phyloP scores from a whole-genome alignment of 225 moss, liverwort and hornwort genomes.

The Ulota crispa region DNA sequence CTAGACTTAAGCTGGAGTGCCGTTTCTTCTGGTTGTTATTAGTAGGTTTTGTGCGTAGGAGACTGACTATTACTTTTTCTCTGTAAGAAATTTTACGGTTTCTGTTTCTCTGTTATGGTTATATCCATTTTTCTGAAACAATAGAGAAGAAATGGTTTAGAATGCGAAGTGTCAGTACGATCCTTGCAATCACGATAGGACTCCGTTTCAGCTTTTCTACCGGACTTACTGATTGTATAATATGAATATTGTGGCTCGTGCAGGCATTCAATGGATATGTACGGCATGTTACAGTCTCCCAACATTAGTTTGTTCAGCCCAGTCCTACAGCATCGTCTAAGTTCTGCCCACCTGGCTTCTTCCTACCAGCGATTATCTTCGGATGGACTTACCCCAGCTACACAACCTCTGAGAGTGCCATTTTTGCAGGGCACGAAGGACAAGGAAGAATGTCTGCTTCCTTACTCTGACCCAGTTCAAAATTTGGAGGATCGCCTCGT shows the following conservation, averaged over 20 bases:
- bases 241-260: constrained; percentile 6
- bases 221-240: not conserved
- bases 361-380: constrained; percentile 44
- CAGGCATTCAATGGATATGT: constrained; percentile 96
- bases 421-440: constrained; percentile 37
- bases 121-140: not conserved
- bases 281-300: constrained; percentile 67
- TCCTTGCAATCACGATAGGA: not conserved
- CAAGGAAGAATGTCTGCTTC: constrained; percentile 15
- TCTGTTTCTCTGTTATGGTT: not conserved
- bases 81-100: not conserved
- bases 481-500: constrained; percentile 43
- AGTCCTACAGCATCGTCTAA: constrained; percentile 57
- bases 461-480: constrained; percentile 19
- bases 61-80: not conserved
- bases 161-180: not conserved
- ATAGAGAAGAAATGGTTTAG: not conserved
- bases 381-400: constrained; percentile 24
- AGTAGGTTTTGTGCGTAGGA: not conserved
- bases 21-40: no score
- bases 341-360: constrained; percentile 57
- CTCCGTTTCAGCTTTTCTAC: not conserved
- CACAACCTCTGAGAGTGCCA: constrained; percentile 51
- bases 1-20: not conserved
- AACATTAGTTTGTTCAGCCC: constrained; percentile 81